Evolutionary conservation across 768 basidiomycete genomes (phyloP).

Genomic region (Lenzites betulinus): DNA sequence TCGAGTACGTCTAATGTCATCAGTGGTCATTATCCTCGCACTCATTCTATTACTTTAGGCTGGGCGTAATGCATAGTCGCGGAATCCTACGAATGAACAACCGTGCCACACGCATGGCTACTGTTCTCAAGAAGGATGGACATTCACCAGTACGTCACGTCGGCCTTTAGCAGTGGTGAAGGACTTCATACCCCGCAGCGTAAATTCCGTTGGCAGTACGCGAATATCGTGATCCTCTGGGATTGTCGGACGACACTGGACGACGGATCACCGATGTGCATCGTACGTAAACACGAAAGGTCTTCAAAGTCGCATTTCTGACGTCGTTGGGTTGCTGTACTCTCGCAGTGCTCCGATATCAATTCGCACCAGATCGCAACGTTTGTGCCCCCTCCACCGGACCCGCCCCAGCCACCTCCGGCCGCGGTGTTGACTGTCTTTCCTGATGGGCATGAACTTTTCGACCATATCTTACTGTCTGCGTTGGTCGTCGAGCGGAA

Average conservation of each 20-base stretch:
- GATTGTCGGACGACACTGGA: conserved; percentile 47
- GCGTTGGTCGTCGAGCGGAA: conserved; percentile 47
- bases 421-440: conserved; percentile 47
- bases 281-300: conserved; percentile 35
- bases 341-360: conserved; percentile 35
- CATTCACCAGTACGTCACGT: conserved; percentile 32
- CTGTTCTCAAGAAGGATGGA: conserved; percentile 39
- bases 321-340: neutral
- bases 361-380: conserved; percentile 41
- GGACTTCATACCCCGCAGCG: conserved; percentile 25
- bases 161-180: neutral
- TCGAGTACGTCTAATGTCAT: conserved; percentile 40
- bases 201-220: conserved; percentile 45
- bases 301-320: neutral
- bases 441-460: conserved; percentile 44
- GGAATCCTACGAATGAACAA: conserved; percentile 46
- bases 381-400: conserved; percentile 49
- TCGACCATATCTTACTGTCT: conserved; percentile 49
- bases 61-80: conserved; percentile 44
- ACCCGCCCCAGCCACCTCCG: conserved; percentile 49
- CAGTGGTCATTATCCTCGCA: no score
- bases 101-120: conserved; percentile 41
- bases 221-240: conserved; percentile 43
- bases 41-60: conserved; percentile 25
- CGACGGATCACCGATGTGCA: conserved; percentile 50